phyloP scores from a whole-genome alignment of 1,284 basidiomycete species.

The Melampsora larici-populina region DNA sequence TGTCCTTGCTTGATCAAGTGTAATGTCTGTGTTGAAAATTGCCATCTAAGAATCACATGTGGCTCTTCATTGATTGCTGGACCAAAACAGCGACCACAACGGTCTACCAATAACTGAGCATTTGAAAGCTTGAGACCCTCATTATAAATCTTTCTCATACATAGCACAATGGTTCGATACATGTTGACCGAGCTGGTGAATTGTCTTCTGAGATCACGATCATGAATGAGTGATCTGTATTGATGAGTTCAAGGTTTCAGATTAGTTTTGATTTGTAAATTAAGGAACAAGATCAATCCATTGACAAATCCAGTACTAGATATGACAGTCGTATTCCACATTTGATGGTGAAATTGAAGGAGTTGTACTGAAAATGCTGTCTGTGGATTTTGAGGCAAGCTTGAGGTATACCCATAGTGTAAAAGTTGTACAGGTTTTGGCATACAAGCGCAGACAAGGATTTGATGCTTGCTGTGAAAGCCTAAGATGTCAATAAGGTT shows the following conservation, averaged over 20 bases:
- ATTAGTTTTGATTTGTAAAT: not conserved
- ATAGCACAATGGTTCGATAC: not conserved
- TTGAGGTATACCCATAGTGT: too few relatives aligned
- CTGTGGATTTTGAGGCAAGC: too few relatives aligned
- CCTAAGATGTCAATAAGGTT: not conserved
- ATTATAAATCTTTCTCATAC: not conserved
- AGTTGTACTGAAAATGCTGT: constrained; percentile 8
- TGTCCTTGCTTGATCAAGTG: too few relatives aligned
- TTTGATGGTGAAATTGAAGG: too few relatives aligned
- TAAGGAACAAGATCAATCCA: not conserved
- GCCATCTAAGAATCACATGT: too few relatives aligned
- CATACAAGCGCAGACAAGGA: constrained; percentile 12
- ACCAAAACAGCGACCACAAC: too few relatives aligned
- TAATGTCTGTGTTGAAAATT: too few relatives aligned
- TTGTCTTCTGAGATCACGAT: not conserved
- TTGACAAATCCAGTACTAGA: not conserved
- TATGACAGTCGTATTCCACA: constrained; percentile 3
- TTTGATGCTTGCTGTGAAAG: not conserved
- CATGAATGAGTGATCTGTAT: not conserved
- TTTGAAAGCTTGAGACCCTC: too few relatives aligned
- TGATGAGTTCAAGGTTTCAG: not conserved
- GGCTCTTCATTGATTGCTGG: too few relatives aligned
- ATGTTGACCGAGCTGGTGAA: not conserved
- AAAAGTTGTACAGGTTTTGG: not conserved
- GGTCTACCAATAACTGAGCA: too few relatives aligned